A percentile compares a stretch with the other conserved stretches of the same genome.
phyloP scores from a whole-genome alignment of 1,139 yeast genomes.

The Sugiyamaella grinbergsii region DNA sequence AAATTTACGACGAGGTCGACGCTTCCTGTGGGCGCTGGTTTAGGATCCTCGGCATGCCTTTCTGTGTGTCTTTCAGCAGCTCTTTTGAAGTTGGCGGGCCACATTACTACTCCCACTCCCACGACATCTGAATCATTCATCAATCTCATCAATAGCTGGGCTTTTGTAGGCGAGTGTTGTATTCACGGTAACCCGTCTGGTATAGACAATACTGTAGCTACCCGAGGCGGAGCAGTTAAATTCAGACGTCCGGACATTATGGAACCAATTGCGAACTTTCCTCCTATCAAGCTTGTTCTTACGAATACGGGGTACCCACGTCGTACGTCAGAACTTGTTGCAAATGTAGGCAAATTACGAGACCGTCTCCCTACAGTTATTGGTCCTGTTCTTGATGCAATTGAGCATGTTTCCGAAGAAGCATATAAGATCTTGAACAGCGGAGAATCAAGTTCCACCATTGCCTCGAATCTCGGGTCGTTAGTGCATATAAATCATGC shows the following conservation, averaged over 20 bases:
- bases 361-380: constrained; percentile 57
- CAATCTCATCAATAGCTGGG: constrained; percentile 76
- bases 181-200: constrained; percentile 98
- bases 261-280: constrained; percentile 70
- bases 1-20: constrained; percentile 75
- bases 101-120: constrained; percentile 21
- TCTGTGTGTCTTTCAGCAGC: constrained; percentile 85
- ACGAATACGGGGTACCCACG: constrained; percentile 88
- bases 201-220: constrained; percentile 94
- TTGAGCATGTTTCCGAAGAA: constrained; percentile 53
- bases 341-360: constrained; percentile 64
- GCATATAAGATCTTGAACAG: constrained; percentile 54
- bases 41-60: constrained; percentile 92
- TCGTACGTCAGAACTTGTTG: constrained; percentile 81
- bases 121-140: constrained; percentile 44
- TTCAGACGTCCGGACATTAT: constrained; percentile 69
- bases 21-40: constrained; percentile 94
- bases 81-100: constrained; percentile 60
- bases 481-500: constrained; percentile 89
- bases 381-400: constrained; percentile 58
- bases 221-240: constrained; percentile 94
- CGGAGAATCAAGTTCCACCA: constrained; percentile 12
- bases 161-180: constrained; percentile 91
- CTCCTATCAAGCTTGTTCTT: constrained; percentile 70
- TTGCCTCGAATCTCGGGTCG: constrained; percentile 49